Evolutionary conservation across 768 basidiomycete species (phyloP).

Genomic region (Tylopilus balloui): DNA sequence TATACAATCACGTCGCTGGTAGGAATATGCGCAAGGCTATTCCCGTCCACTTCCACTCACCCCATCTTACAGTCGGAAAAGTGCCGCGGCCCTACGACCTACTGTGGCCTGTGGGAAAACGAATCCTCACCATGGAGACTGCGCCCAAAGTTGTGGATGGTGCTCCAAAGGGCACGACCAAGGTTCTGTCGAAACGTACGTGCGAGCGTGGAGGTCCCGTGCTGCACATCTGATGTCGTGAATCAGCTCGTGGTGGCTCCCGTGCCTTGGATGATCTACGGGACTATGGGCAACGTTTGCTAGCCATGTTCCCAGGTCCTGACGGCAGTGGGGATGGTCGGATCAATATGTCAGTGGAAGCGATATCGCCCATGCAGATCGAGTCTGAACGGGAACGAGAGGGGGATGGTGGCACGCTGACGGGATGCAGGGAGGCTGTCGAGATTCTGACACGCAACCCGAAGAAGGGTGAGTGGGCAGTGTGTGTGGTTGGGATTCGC

Average conservation of each 20-base stretch:
- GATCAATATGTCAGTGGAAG: constrained; percentile 26
- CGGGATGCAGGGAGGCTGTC: constrained; percentile 77
- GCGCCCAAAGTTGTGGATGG: constrained; percentile 26
- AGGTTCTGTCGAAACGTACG: constrained; percentile 14
- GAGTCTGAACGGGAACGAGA: constrained; percentile 33
- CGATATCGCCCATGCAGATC: constrained; percentile 17
- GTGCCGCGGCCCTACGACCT: constrained; percentile 72
- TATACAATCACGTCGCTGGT: constrained; percentile 88
- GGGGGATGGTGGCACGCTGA: constrained; percentile 42
- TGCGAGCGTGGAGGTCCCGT: background rate
- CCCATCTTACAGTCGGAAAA: constrained; percentile 41
- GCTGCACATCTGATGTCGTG: constrained; percentile 1
- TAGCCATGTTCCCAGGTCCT: constrained; percentile 43
- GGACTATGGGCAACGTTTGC: constrained; percentile 48
- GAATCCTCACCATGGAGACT: constrained; percentile 30
- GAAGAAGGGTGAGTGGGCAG: constrained; percentile 63
- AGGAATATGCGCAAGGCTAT: constrained; percentile 18
- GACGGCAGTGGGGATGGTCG: constrained; percentile 18
- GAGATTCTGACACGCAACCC: constrained; percentile 88
- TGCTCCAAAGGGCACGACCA: constrained; percentile 3
- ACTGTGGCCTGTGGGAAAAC: constrained; percentile 65
- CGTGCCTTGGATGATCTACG: constrained; percentile 44
- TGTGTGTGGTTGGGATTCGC: background rate
- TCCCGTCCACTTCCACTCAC: constrained; percentile 3
- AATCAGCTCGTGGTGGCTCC: constrained; percentile 11